Conservation (phyloP, 768 basidiomycete genomes). For the Naganishia onofrii region DNA sequence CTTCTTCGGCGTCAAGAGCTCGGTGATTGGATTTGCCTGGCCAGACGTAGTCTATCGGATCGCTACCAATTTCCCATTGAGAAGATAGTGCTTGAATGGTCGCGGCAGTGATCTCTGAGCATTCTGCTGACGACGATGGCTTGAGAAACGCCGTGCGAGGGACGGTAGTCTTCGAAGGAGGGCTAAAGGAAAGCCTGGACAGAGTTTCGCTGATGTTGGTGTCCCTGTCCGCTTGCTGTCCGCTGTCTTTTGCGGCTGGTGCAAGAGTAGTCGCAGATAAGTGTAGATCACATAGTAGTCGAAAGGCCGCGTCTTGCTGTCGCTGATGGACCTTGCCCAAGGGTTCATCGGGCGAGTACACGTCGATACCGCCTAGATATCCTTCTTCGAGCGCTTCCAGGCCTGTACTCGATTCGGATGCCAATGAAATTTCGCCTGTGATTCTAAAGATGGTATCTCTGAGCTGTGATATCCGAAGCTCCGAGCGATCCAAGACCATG, state of each 20-base stretch:
- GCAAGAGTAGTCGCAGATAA: constrained; percentile 1
- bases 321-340: neutral
- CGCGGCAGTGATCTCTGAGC: neutral
- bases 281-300: constrained; percentile 3
- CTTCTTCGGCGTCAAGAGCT: neutral
- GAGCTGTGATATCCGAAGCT: neutral
- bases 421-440: constrained; percentile 2
- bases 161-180: neutral
- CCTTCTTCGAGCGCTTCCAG: neutral
- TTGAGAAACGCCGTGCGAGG: neutral
- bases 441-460: neutral
- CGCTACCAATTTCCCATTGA: constrained; percentile 13
- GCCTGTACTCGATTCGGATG: too few relatives aligned
- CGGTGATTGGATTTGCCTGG: neutral
- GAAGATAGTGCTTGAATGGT: neutral
- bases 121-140: neutral
- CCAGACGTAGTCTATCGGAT: neutral
- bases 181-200: neutral
- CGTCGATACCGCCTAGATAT: neutral
- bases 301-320: neutral
- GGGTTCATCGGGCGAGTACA: neutral
- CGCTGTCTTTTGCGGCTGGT: neutral
- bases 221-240: neutral
- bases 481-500: neutral
- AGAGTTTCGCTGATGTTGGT: constrained; percentile 17